Percentiles rank a stretch among this genome's conserved stretches.
Conservation (phyloP, 768 basidiomycete species). For the Dioszegia crocea region DNA sequence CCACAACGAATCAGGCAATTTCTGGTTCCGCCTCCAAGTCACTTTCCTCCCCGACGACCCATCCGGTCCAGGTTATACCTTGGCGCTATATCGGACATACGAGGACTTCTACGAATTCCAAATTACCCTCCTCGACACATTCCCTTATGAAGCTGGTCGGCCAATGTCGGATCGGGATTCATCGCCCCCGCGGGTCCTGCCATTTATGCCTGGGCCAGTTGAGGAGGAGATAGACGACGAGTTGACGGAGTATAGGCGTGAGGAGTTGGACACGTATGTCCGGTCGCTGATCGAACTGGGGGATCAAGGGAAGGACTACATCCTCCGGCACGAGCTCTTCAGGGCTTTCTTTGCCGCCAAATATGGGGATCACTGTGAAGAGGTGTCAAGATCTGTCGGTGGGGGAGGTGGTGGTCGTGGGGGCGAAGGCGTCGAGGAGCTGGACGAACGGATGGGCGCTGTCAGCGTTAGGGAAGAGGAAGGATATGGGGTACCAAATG, state of each 20-base stretch:
- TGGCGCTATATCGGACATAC: conserved; percentile 90
- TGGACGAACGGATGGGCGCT: conserved; percentile 40
- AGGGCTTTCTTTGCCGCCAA: conserved; percentile 77
- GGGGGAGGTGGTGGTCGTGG: not conserved
- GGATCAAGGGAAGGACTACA: conserved; percentile 63
- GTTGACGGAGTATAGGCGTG: conserved; percentile 72
- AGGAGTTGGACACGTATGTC: conserved; percentile 85
- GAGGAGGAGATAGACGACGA: conserved; percentile 69
- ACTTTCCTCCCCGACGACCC: conserved; percentile 76
- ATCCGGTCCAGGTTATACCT: conserved; percentile 53
- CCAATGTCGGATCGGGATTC: conserved; percentile 26
- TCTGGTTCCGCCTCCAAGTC: conserved; percentile 94
- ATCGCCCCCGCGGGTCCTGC: conserved; percentile 64
- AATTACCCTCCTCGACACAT: conserved; percentile 74
- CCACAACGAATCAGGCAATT: conserved; percentile 91
- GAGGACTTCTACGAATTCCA: conserved; percentile 99
- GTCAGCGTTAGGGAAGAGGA: conserved; percentile 13
- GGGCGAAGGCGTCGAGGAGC: conserved; percentile 49
- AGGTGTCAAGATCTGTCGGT: conserved; percentile 45
- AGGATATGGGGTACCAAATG: not conserved
- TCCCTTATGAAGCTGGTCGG: conserved; percentile 87
- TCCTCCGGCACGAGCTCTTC: conserved; percentile 74
- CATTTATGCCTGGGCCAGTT: conserved; percentile 95
- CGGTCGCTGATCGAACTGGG: conserved; percentile 71
- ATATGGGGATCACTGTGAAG: conserved; percentile 76